Percentiles rank a stretch among this genome's conserved stretches.
These are phyloP conservation scores for Pseudisothecium myosuroides DNA, from an alignment of 225 moss, liverwort and hornwort genomes.

Conservation along the genomic window DNA sequence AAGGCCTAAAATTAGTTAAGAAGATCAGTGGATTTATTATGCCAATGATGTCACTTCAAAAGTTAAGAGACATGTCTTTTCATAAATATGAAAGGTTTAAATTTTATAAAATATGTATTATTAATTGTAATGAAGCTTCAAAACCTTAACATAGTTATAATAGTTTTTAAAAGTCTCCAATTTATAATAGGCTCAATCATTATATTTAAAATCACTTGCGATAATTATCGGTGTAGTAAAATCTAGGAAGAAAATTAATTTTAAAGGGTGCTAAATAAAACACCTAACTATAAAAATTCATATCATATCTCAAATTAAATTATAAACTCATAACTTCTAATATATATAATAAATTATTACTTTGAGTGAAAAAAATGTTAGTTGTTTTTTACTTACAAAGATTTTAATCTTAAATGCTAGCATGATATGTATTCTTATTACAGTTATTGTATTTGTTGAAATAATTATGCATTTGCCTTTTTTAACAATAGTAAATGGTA, in stretches of 20 bases:
- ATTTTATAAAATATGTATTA: background rate
- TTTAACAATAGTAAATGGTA: background rate
- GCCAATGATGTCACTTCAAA: background rate
- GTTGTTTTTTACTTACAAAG: background rate
- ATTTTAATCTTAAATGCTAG: background rate
- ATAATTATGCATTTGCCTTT: background rate
- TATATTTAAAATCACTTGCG: background rate
- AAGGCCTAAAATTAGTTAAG: background rate
- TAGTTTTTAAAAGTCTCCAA: background rate
- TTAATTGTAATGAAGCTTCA: background rate
- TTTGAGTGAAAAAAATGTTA: background rate
- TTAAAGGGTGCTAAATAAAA: background rate
- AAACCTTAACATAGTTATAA: too few relatives aligned
- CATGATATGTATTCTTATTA: background rate
- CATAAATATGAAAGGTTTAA: background rate
- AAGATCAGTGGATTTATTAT: background rate
- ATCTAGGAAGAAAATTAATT: background rate
- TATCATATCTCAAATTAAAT: background rate
- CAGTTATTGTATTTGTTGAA: background rate
- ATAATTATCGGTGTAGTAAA: background rate
- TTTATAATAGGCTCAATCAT: background rate
- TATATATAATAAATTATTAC: background rate
- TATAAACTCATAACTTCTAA: background rate
- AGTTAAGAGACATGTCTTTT: background rate
- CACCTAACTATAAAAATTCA: too few relatives aligned